Base-by-base conservation (phyloP, 2,329 filamentous ascomycete species). In the Dryadomyces quercus-mongolicae region DNA sequence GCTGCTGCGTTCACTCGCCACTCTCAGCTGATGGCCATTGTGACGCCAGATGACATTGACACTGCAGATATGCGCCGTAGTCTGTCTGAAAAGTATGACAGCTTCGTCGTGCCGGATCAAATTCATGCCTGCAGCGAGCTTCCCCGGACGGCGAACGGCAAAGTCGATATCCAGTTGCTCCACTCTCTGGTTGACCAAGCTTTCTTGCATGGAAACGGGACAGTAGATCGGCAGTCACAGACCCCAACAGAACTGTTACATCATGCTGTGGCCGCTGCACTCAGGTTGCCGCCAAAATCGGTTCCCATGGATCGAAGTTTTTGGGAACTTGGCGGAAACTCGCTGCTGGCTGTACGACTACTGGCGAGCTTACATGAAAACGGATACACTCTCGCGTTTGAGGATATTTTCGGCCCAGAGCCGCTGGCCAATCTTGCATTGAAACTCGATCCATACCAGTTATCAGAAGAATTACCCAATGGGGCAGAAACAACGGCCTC, bases 141-240 rank as follows among this genome's bases (percentile, higher is more conserved):
- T 10, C 46, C 46, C 2, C 46, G 16, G 5, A 49, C 46, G 31
- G 9, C 25, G 22, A 34, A 49, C 73, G 46, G 25, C 13, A 49
- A 49, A 15, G 25, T 96, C 91, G 1, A 86, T 94, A 51, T 46
- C 8, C 20, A 22, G 43, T 7, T 7, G 8, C 18, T 44, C 13
- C 42, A 44, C 8, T 16, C 18, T 16, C 18, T 44, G 42, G 42
- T 18, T 16, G 18, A 44, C 8, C 25, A 31, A 8, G 25, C 8
- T 31, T 31, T 8, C 25, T 4, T 31, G 25, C 4, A 4, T 31
- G 25, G 25, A 31, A 8, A 31, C 25, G 25, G 8, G 8, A 31
- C 4, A 31, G 25, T 4, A 8, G 8, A 31, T 31, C 25, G 4
- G 8, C 25, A 31, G 25, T 4, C 25, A 31, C 25, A 31, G 25